Conservation (phyloP, 169 alveolate genomes). For the Cryptosporidium sp. region DNA sequence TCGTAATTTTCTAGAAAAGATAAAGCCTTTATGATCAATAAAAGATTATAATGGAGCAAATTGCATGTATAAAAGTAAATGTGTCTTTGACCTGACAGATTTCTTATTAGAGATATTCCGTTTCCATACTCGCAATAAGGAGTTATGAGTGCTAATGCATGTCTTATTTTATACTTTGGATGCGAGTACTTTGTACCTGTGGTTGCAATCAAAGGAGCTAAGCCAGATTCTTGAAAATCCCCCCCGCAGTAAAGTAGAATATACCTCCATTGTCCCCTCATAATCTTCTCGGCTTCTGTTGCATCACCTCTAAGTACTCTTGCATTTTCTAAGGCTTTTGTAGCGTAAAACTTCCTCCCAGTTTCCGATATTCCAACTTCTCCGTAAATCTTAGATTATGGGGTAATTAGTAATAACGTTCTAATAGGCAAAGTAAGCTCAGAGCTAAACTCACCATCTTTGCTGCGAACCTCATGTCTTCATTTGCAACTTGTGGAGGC, state of each 20-base stretch:
- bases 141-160: conserved; percentile 54
- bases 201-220: conserved; percentile 64
- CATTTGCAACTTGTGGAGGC: conserved; percentile 64
- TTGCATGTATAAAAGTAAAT: conserved; percentile 44
- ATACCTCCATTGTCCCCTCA: conserved; percentile 74
- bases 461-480: conserved; percentile 60
- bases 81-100: conserved; percentile 58
- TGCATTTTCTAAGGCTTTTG: conserved; percentile 53
- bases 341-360: conserved; percentile 41
- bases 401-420: background rate
- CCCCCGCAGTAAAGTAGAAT: conserved; percentile 69
- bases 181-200: conserved; percentile 28
- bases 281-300: conserved; percentile 62
- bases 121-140: conserved; percentile 72
- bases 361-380: conserved; percentile 37
- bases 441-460: conserved; percentile 41
- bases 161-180: conserved; percentile 55
- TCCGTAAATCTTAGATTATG: conserved; percentile 5
- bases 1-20: conserved; percentile 54
- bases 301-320: conserved; percentile 68
- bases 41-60: conserved; percentile 51
- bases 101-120: conserved; percentile 16
- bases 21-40: conserved; percentile 51
- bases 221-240: conserved; percentile 71
- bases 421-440: background rate